phyloP scores from a whole-genome alignment of 2,329 filamentous ascomycete genomes.

The Aulographum hederae region DNA sequence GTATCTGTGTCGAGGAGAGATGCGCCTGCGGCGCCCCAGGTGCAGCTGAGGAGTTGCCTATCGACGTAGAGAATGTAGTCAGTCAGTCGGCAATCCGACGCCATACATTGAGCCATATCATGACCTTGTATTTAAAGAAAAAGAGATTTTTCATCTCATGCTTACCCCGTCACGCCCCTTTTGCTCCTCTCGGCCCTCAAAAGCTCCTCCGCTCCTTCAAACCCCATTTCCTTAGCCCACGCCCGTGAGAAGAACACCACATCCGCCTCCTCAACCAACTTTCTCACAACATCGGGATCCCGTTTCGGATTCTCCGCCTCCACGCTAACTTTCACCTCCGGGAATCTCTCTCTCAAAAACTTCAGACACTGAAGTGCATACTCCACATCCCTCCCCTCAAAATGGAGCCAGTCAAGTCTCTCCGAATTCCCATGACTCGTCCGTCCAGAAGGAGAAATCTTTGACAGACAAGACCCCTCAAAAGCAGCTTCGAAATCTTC shows the following conservation, averaged over 20 bases:
- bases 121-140: too few relatives aligned
- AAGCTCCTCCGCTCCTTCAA: too few relatives aligned
- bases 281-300: slow-evolving; percentile 35
- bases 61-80: too few relatives aligned
- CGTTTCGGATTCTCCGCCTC: slow-evolving; percentile 55
- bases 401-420: slow-evolving; percentile 66
- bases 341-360: slow-evolving; percentile 30
- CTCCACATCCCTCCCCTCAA: slow-evolving; percentile 42
- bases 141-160: too few relatives aligned
- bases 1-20: too few relatives aligned
- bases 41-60: too few relatives aligned
- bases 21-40: slow-evolving; percentile 44
- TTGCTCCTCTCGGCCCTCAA: too few relatives aligned
- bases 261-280: slow-evolving; percentile 44
- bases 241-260: slow-evolving; percentile 55
- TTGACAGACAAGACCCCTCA: slow-evolving; percentile 46
- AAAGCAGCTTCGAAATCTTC: too few relatives aligned
- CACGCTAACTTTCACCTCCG: slow-evolving; percentile 36
- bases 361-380: slow-evolving; percentile 41
- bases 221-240: slow-evolving; percentile 47
- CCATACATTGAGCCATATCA: too few relatives aligned
- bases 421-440: slow-evolving; percentile 13
- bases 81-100: too few relatives aligned
- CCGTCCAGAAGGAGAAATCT: slow-evolving; percentile 36
- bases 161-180: too few relatives aligned